A percentile compares a stretch with the other conserved stretches of the same genome.
phyloP scores from a whole-genome alignment of 23 red algal genomes.

The Gracilaria gracilis region DNA sequence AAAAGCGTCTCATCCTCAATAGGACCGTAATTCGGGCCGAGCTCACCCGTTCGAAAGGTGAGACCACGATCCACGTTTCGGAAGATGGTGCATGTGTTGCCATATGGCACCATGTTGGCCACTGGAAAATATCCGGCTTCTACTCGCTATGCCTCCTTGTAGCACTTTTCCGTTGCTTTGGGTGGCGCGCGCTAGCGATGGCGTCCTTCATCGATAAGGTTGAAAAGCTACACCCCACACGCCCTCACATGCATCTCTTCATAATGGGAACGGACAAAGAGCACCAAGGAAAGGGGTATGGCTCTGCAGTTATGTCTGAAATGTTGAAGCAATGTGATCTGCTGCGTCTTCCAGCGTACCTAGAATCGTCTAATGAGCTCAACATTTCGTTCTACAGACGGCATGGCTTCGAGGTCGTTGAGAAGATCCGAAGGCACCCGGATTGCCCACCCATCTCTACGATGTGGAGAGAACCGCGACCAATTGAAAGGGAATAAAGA shows the following conservation, averaged over 20 bases:
- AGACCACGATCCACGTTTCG: constrained; percentile 1
- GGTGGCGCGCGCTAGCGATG: neutral
- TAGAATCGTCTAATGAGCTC: neutral
- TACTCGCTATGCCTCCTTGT: neutral
- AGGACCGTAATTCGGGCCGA: neutral
- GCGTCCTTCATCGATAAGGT: neutral
- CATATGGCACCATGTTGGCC: neutral
- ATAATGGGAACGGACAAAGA: neutral
- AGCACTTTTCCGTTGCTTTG: neutral
- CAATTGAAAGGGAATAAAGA: too few species aligned
- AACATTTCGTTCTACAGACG: neutral
- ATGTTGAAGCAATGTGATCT: neutral
- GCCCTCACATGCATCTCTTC: neutral
- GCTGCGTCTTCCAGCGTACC: neutral
- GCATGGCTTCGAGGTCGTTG: neutral
- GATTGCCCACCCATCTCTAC: neutral
- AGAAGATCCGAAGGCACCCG: neutral
- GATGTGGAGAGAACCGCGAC: neutral
- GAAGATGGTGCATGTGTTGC: neutral
- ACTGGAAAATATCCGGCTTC: neutral
- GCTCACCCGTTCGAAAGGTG: neutral
- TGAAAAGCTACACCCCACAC: neutral
- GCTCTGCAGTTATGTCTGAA: neutral
- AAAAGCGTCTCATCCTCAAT: neutral
- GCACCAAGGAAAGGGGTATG: neutral